Percentiles rank a stretch among this genome's conserved stretches.
These are phyloP conservation scores for Pistacia integerrima DNA, from an alignment of 345 rosid species.

Conservation along the genomic window DNA sequence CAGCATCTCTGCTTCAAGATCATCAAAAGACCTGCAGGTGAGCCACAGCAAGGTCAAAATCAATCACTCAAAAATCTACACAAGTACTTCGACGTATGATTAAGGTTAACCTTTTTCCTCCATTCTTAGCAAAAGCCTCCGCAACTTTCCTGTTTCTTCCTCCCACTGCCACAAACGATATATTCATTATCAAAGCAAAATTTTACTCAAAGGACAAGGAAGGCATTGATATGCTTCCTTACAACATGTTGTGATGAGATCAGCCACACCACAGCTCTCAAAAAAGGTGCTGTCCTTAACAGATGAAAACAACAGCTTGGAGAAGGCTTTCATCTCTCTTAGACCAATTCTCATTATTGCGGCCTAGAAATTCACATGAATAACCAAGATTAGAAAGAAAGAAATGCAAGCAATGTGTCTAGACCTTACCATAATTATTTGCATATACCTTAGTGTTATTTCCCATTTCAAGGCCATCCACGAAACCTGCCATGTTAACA, in stretches of 20 bases:
- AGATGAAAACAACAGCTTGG: conserved; percentile 79
- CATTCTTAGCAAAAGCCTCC: conserved; percentile 80
- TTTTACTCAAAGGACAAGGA: background rate
- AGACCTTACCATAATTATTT: conserved; percentile 4
- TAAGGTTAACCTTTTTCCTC: conserved; percentile 68
- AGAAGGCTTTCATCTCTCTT: conserved; percentile 89
- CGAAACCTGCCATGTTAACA: conserved; percentile 57
- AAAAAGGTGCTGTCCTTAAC: conserved; percentile 87
- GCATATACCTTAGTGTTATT: conserved; percentile 84
- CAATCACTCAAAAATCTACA: background rate
- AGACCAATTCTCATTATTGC: conserved; percentile 97
- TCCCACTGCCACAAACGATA: conserved; percentile 56
- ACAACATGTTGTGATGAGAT: conserved; percentile 92
- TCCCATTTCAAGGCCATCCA: conserved; percentile 96
- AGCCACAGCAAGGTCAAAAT: conserved; percentile 16
- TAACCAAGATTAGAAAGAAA: conserved; percentile 2
- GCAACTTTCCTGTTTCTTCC: conserved; percentile 94
- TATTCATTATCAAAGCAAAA: conserved; percentile 13
- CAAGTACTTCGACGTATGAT: background rate
- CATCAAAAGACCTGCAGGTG: conserved; percentile 80
- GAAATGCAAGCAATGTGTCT: background rate
- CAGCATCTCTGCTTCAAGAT: conserved; percentile 92
- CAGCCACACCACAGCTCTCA: conserved; percentile 97
- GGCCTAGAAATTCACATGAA: conserved; percentile 51
- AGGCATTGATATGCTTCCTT: conserved; percentile 36